Conservation (phyloP, 768 basidiomycete genomes). For the Mycena polygramma region DNA sequence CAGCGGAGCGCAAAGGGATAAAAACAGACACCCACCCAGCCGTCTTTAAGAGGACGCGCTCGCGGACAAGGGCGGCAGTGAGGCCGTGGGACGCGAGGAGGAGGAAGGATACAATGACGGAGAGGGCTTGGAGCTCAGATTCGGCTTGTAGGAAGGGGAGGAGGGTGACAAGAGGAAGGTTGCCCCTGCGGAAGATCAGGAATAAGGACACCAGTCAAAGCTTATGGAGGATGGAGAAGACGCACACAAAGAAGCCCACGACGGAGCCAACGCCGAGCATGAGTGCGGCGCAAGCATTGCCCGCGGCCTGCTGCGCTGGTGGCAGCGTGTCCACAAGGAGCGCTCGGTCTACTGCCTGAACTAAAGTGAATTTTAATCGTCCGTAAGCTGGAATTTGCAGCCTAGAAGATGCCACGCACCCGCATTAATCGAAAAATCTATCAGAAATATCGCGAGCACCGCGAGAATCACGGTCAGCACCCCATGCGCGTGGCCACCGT, state of each 20-base stretch:
- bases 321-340: constrained; percentile 90
- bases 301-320: constrained; percentile 78
- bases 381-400: constrained; percentile 1
- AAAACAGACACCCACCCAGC: constrained; percentile 12
- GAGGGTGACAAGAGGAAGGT: constrained; percentile 76
- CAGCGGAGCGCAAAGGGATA: not conserved
- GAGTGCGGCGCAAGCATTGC: constrained; percentile 96
- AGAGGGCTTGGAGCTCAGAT: constrained; percentile 85
- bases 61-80: constrained; percentile 74
- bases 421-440: constrained; percentile 72
- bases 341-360: constrained; percentile 92
- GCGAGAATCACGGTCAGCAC: constrained; percentile 82
- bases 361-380: constrained; percentile 49
- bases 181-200: constrained; percentile 66
- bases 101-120: constrained; percentile 78
- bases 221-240: constrained; percentile 25
- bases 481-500: constrained; percentile 60
- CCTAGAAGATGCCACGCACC: constrained; percentile 43
- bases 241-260: constrained; percentile 90
- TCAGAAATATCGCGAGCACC: constrained; percentile 63
- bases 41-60: constrained; percentile 72
- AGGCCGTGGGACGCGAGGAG: constrained; percentile 77
- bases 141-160: constrained; percentile 80
- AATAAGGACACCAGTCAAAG: not conserved
- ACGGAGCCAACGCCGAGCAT: constrained; percentile 92